Base-by-base conservation (phyloP, 2,329 filamentous ascomycete species). In the Epichloe sp. region DNA sequence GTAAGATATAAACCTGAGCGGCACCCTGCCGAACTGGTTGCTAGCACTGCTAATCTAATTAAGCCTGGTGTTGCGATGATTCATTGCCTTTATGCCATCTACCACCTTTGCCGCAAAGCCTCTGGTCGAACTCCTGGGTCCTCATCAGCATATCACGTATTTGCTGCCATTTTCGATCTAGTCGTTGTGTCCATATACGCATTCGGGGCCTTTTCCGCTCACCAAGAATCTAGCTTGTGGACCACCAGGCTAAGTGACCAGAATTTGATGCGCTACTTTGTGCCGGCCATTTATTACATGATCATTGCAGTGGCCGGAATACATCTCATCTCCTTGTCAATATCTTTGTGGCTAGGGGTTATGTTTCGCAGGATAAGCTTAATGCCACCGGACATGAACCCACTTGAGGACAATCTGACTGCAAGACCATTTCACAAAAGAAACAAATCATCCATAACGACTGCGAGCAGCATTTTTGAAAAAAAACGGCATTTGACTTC, bases 351-450 rank as follows among this genome's bases (percentile, higher is more conserved):
- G 69, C 74, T 97, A 26, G 80, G 82, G 15, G 64, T 86, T 49
- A 79, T 85, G 58, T 97, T 96, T 78, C 80, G 83, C 41, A 85
- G 86, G 62, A 96, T 97, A 60, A 75, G 82, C 5, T 73, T 76
- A 19, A 77, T 96, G 64, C 91, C 91, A 5, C 90, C 91, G 0
- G 91, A 97, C 62, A 88, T 95, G 86, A 97, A 97, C 64, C 91
- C 91, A 2, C 75, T 97, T 14, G 90, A 96, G 64, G 81, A 86
- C 57, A 83, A 91, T 60, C 71, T 95, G 52, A 96, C 89, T 1
- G 82, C 87, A 11, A 79, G 83, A 23, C 71, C 68, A 52, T 61
- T 60, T 47, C 88, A 94, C 68, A 90, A 89, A 72, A 80, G 85
- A 62, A 90, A 86, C 65, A 80, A 78, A 65, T 77, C 76, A 1